A percentile compares a stretch with the other conserved stretches of the same genome.
phyloP scores from a whole-genome alignment of 805 yeast species.

The Yamadazyma nakazawae region DNA sequence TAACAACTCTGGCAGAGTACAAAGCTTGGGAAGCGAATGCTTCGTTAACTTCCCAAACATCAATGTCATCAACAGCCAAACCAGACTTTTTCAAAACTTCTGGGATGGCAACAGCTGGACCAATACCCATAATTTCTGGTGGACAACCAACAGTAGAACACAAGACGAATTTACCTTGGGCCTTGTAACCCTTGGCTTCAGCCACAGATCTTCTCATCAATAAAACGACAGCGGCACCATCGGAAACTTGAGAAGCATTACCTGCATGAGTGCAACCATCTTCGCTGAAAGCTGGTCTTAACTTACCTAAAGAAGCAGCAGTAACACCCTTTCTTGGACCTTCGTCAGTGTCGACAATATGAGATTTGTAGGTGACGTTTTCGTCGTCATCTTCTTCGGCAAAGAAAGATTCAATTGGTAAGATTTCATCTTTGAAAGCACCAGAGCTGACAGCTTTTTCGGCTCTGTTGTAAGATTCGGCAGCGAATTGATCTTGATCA shows the following conservation, averaged over 20 bases:
- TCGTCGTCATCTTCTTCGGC: slow-evolving; percentile 59
- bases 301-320: slow-evolving; percentile 64
- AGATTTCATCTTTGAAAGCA: slow-evolving; percentile 81
- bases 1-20: slow-evolving; percentile 62
- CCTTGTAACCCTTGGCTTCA: slow-evolving; percentile 62
- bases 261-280: slow-evolving; percentile 93
- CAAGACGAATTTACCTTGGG: slow-evolving; percentile 76
- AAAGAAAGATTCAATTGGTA: slow-evolving; percentile 68
- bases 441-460: slow-evolving; percentile 68
- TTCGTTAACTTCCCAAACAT: slow-evolving; percentile 86
- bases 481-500: slow-evolving; percentile 87
- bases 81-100: slow-evolving; percentile 62
- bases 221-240: slow-evolving; percentile 91
- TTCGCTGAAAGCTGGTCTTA: slow-evolving; percentile 82
- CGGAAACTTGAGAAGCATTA: slow-evolving; percentile 92
- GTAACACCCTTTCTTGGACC: slow-evolving; percentile 91
- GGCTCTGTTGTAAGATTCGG: slow-evolving; percentile 82
- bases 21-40: slow-evolving; percentile 96
- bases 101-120: slow-evolving; percentile 96
- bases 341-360: slow-evolving; percentile 66
- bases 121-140: slow-evolving; percentile 96
- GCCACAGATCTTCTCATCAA: slow-evolving; percentile 86
- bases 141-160: slow-evolving; percentile 89
- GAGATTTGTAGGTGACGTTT: slow-evolving; percentile 39
- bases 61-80: slow-evolving; percentile 60